Evolutionary conservation across 2,329 filamentous ascomycete genomes (phyloP).

Genomic region (Aureobasidium sp.): DNA sequence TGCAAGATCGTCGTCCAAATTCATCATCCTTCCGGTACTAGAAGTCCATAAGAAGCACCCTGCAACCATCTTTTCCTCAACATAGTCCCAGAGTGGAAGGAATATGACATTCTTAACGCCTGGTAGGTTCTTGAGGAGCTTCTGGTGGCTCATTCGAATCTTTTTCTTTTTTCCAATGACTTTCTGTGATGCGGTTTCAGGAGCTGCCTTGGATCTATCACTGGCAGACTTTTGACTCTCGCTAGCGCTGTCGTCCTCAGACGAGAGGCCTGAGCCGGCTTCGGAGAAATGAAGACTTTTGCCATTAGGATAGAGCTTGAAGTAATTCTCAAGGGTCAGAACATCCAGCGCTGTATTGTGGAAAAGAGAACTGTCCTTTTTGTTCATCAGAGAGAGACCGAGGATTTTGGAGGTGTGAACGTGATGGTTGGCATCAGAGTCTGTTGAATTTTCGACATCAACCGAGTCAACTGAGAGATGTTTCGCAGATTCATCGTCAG

Average conservation of each 20-base stretch:
- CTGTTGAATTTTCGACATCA: slow-evolving; percentile 10
- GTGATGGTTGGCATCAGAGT: slow-evolving; percentile 6
- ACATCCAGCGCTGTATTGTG: slow-evolving; percentile 8
- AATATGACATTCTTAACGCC: slow-evolving; percentile 37
- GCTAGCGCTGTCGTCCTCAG: slow-evolving; percentile 23
- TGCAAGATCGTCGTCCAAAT: slow-evolving; percentile 30
- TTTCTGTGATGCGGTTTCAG: slow-evolving; percentile 16
- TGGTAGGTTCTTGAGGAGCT: slow-evolving; percentile 34
- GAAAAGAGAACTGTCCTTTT: slow-evolving; percentile 7
- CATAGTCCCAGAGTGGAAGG: slow-evolving; percentile 46
- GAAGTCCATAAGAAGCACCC: slow-evolving; percentile 35
- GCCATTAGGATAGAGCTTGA: slow-evolving; percentile 23
- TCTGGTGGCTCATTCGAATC: slow-evolving; percentile 30
- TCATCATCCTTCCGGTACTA: slow-evolving; percentile 31
- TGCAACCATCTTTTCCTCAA: slow-evolving; percentile 32
- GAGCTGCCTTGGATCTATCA: neutral
- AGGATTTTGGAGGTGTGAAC: slow-evolving; percentile 1
- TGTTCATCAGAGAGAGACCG: slow-evolving; percentile 12
- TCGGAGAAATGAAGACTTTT: slow-evolving; percentile 25
- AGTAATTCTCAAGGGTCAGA: slow-evolving; percentile 25
- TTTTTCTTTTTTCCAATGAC: slow-evolving; percentile 21
- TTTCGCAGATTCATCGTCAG: slow-evolving; percentile 11
- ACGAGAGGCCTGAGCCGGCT: slow-evolving; percentile 21
- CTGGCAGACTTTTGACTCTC: slow-evolving; percentile 7
- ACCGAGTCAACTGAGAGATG: neutral